These are phyloP conservation scores for Dendrocalamus sinicus DNA, from an alignment of 176 grass and related monocot species.

Conservation along the genomic window DNA sequence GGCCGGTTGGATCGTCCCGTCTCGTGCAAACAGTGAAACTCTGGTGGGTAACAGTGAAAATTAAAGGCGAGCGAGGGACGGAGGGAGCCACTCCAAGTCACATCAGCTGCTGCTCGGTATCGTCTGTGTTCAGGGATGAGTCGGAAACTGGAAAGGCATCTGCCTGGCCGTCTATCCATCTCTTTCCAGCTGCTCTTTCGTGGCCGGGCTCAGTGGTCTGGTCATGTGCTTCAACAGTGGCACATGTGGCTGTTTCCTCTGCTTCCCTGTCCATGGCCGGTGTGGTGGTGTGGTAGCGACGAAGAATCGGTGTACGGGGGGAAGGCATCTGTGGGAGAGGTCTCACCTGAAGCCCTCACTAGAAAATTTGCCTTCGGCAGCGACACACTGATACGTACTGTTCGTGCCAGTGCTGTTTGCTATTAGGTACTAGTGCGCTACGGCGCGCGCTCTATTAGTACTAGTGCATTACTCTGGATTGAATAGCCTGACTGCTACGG, in stretches of 20 bases:
- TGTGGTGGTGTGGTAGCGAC: background rate
- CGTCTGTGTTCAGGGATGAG: constrained; percentile 13
- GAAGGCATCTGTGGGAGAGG: too few species aligned
- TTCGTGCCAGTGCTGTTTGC: background rate
- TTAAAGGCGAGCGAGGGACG: background rate
- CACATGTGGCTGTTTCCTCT: constrained; percentile 42
- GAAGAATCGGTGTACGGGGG: too few species aligned
- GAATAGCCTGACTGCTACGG: too few species aligned
- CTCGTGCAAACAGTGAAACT: constrained; percentile 19
- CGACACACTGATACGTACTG: background rate
- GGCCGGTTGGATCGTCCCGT: background rate
- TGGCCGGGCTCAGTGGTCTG: background rate
- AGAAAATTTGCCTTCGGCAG: too few species aligned
- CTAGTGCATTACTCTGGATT: background rate
- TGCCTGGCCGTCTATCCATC: constrained; percentile 20
- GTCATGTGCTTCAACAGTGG: constrained; percentile 56
- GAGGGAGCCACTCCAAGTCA: constrained; percentile 7
- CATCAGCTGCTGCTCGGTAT: constrained; percentile 36
- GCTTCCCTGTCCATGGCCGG: background rate
- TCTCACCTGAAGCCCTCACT: too few species aligned
- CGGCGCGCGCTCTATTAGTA: background rate
- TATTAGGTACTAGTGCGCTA: background rate
- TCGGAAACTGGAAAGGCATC: constrained; percentile 37
- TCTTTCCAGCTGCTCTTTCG: constrained; percentile 40
- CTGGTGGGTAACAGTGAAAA: background rate